A percentile compares a stretch with the other conserved stretches of the same genome.
These are phyloP conservation scores for Sporobolomyces roseus DNA, from an alignment of 768 basidiomycete species.

Conservation along the genomic window DNA sequence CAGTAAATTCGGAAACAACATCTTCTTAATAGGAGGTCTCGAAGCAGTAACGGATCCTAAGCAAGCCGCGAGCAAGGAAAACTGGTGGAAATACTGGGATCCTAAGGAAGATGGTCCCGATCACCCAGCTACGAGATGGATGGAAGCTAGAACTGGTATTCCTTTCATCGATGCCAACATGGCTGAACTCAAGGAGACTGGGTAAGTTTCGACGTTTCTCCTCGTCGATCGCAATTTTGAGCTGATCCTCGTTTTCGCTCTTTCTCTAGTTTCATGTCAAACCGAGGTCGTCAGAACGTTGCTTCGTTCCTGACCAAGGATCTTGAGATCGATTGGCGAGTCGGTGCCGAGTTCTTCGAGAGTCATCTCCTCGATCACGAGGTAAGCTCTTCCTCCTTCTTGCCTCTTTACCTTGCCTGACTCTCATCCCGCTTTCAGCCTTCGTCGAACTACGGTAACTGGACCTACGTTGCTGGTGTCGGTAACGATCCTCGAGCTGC, in stretches of 20 bases:
- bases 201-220: slow-evolving; percentile 11
- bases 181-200: slow-evolving; percentile 34
- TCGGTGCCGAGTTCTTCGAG: slow-evolving; percentile 55
- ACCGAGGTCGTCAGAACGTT: slow-evolving; percentile 54
- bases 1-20: slow-evolving; percentile 46
- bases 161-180: slow-evolving; percentile 51
- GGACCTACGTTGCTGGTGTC: slow-evolving; percentile 37
- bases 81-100: slow-evolving; percentile 45
- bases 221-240: neutral
- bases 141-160: slow-evolving; percentile 48
- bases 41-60: slow-evolving; percentile 47
- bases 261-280: slow-evolving; percentile 49
- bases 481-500: slow-evolving; percentile 43
- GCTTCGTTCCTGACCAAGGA: slow-evolving; percentile 53
- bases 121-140: slow-evolving; percentile 31
- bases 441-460: slow-evolving; percentile 38
- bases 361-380: slow-evolving; percentile 50
- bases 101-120: slow-evolving; percentile 30
- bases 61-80: slow-evolving; percentile 39
- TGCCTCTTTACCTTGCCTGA: neutral
- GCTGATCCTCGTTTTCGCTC: neutral
- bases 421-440: neutral
- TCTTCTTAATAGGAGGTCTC: slow-evolving; percentile 52
- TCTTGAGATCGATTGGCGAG: slow-evolving; percentile 52
- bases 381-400: slow-evolving; percentile 21